These are phyloP conservation scores for Tuber calosporum DNA, from an alignment of 495 filamentous ascomycete species.

Conservation along the genomic window DNA sequence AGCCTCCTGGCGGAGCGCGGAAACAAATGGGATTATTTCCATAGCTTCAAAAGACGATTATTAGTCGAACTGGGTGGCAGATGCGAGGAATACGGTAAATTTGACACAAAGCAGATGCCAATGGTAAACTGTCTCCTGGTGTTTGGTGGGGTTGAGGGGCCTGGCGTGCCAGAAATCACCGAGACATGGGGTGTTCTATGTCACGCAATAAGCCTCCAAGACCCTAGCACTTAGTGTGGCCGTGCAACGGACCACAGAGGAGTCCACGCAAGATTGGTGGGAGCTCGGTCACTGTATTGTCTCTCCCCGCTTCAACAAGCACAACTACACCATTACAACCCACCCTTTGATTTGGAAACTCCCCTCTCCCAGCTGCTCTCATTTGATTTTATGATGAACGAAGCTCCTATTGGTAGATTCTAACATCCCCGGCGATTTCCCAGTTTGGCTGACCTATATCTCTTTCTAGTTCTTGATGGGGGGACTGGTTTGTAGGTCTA, in stretches of 20 bases:
- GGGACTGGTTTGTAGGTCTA: slow-evolving; percentile 73
- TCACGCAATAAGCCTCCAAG: background rate
- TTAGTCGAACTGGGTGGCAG: background rate
- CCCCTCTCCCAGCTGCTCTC: background rate
- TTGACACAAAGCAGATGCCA: background rate
- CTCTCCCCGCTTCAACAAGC: background rate
- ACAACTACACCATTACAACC: background rate
- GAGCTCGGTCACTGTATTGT: background rate
- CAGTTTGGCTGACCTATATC: slow-evolving; percentile 28
- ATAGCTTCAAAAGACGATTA: slow-evolving; percentile 47
- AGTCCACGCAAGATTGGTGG: background rate
- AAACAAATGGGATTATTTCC: slow-evolving; percentile 84
- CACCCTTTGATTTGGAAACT: background rate
- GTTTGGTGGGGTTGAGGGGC: background rate
- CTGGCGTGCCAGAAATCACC: background rate
- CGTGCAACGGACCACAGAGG: background rate
- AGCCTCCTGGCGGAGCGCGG: slow-evolving; percentile 67
- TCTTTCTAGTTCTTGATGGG: slow-evolving; percentile 84
- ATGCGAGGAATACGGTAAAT: background rate
- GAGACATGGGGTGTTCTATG: background rate
- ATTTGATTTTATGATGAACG: slow-evolving; percentile 50
- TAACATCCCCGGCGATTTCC: slow-evolving; percentile 36
- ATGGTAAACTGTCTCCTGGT: background rate
- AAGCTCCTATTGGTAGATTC: slow-evolving; percentile 62
- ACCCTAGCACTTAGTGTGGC: background rate